Evolutionary conservation across 2,329 filamentous ascomycete species (phyloP), one percentile per base, ranked within the genome.

Genomic region (Alternaria triticimaculans): DNA sequence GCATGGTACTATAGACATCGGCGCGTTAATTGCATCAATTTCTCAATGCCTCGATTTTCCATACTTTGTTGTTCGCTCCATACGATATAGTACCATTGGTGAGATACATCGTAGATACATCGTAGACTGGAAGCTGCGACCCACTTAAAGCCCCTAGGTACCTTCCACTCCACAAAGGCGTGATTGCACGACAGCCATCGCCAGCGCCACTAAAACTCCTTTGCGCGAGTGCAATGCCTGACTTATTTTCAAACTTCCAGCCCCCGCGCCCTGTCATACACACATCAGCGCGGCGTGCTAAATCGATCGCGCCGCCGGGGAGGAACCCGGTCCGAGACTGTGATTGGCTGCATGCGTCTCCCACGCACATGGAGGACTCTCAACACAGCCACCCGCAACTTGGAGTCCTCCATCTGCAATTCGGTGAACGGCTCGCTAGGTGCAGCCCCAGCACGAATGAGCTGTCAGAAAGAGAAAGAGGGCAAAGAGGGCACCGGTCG

Each of bases 321-420:
- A 50, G 54, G 25, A 53, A 48, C 43, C 41, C 25, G 21, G 20
- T 25, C 11, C 1, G 15, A 15, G 7, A 15, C n/a, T 18, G 33
- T 51, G 45, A 62, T 64, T 64, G 62, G 62, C 25, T 43, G 23
- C 7, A 21, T 25, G 20, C 49, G 37, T 53, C 30, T 33, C 49
- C 49, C 28, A 53, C 37, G 26, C 18, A 49, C n/a, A 33, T 58
- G 59, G 50, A 64, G 59, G 62, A 62, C 58, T 37, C 30, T 28
- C 49, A 25, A 54, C 54, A 64, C 62, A 64, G 62, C 62, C 59
- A 50, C 48, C 26, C 45, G 46, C 53, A 26, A 33, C 33, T 49
- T 37, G n/a, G 58, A 37, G 62, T 64, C 59, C 59, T 58, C 37
- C 55, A 55, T 41, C 44, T 55, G 58, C 37, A 50, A 46, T 51